phyloP scores from a whole-genome alignment of 2,329 filamentous ascomycete genomes.

The Sphaceloma murrayae region DNA sequence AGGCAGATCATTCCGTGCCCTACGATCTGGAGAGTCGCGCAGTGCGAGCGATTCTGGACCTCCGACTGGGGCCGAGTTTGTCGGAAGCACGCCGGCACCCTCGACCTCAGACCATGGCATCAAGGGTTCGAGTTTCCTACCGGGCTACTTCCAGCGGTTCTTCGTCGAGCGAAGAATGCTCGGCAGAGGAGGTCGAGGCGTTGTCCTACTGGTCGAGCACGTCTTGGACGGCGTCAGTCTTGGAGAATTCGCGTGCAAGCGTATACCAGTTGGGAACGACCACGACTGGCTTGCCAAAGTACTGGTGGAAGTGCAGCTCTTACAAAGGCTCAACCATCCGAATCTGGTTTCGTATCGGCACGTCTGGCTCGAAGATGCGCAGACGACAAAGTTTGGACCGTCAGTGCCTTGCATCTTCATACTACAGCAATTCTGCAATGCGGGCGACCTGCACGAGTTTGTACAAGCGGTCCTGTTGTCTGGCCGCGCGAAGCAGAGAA shows the following conservation, averaged over 20 bases:
- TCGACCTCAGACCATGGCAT: constrained; percentile 53
- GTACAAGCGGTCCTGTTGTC: constrained; percentile 48
- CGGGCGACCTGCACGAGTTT: constrained; percentile 80
- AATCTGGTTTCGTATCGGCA: constrained; percentile 95
- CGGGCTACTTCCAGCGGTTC: constrained; percentile 84
- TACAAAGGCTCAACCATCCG: constrained; percentile 84
- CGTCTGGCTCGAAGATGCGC: constrained; percentile 88
- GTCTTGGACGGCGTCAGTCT: constrained; percentile 80
- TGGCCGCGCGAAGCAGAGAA: constrained; percentile 27
- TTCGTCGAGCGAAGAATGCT: constrained; percentile 83
- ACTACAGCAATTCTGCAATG: constrained; percentile 93
- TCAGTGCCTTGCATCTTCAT: constrained; percentile 94
- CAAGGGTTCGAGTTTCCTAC: constrained; percentile 76
- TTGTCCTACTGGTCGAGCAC: constrained; percentile 88
- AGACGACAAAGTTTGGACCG: constrained; percentile 74
- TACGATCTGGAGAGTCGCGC: constrained; percentile 27
- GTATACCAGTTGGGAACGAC: constrained; percentile 86
- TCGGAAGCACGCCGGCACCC: constrained; percentile 37
- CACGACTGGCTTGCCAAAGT: constrained; percentile 94
- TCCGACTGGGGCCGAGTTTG: constrained; percentile 43
- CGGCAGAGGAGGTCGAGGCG: constrained; percentile 84
- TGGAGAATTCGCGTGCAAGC: constrained; percentile 91
- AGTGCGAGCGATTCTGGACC: constrained; percentile 27
- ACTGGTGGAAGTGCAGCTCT: constrained; percentile 80
- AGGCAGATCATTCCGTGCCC: constrained; percentile 35